Percentiles rank a stretch among this genome's conserved stretches.
Evolutionary conservation across 2,329 filamentous ascomycete species (phyloP).

Genomic region (Arthrobotrys iridis): DNA sequence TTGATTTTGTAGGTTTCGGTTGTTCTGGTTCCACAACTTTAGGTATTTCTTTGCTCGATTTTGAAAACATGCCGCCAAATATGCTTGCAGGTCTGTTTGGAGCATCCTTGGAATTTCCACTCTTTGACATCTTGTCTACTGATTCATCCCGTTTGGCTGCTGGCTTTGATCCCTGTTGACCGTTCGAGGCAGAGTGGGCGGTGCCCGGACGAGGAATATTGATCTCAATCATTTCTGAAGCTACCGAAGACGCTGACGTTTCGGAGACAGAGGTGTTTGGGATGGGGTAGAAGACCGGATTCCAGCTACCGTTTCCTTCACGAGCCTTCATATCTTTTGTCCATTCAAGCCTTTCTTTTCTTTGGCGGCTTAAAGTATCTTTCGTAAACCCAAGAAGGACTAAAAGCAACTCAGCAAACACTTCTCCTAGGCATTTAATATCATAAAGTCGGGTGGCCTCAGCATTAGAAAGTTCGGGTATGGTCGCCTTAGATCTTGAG

Average conservation of each 20-base stretch:
- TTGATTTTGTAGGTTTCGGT: conserved; percentile 36
- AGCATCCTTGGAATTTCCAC: not conserved
- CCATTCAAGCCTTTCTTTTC: conserved; percentile 49
- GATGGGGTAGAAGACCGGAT: conserved; percentile 35
- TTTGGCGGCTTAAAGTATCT: conserved; percentile 38
- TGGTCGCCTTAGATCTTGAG: conserved; percentile 26
- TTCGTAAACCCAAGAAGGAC: conserved; percentile 44
- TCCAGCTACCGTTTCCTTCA: conserved; percentile 49
- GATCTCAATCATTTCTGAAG: conserved; percentile 48
- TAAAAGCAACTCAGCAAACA: conserved; percentile 29
- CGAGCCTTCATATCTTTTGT: conserved; percentile 44
- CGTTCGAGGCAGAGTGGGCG: conserved; percentile 33
- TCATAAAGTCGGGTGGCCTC: conserved; percentile 35
- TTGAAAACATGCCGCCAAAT: conserved; percentile 50
- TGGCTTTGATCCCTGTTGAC: conserved; percentile 7
- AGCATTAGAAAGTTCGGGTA: conserved; percentile 22
- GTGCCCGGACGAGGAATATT: conserved; percentile 40
- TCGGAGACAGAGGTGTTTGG: conserved; percentile 35
- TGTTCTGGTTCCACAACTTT: conserved; percentile 36
- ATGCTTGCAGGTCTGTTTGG: conserved; percentile 33
- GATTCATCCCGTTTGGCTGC: conserved; percentile 15
- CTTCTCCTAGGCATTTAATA: conserved; percentile 43
- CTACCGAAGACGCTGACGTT: conserved; percentile 34
- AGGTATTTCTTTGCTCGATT: conserved; percentile 31
- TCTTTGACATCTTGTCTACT: conserved; percentile 22